Evolutionary conservation across 352 stramenopile genomes (phyloP).

Genomic region (Pythium angustatum): DNA sequence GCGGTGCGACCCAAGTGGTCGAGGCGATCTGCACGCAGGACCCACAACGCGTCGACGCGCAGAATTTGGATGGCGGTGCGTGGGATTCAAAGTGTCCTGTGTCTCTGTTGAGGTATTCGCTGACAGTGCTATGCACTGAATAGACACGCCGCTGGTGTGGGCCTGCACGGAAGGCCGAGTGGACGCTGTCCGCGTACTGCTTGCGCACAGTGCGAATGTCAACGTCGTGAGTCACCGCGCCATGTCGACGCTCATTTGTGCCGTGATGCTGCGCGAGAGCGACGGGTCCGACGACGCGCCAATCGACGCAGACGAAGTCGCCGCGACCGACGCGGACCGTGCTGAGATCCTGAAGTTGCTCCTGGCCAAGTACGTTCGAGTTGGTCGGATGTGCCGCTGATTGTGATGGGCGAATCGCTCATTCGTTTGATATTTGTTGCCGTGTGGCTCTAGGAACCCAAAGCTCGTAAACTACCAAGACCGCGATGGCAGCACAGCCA

Average conservation of each 20-base stretch:
- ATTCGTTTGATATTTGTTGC: not conserved
- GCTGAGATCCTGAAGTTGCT: conserved; percentile 63
- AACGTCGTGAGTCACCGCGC: conserved; percentile 73
- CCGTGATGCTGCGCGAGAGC: conserved; percentile 72
- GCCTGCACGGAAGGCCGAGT: conserved; percentile 76
- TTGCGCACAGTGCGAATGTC: conserved; percentile 60
- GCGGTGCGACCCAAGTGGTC: conserved; percentile 63
- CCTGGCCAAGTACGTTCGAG: conserved; percentile 42
- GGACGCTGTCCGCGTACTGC: conserved; percentile 66
- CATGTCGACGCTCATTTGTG: conserved; percentile 70
- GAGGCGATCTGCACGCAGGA: conserved; percentile 72
- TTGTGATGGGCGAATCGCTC: not conserved
- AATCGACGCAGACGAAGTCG: conserved; percentile 57
- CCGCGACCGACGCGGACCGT: conserved; percentile 42
- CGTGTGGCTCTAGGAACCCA: conserved; percentile 35
- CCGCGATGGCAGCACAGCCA: conserved; percentile 77
- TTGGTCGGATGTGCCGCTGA: not conserved
- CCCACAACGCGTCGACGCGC: conserved; percentile 51
- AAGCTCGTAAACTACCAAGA: conserved; percentile 84
- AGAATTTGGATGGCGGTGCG: conserved; percentile 66
- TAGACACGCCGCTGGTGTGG: conserved; percentile 79
- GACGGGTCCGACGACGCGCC: conserved; percentile 42
- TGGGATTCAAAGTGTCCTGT: not conserved
- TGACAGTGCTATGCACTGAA: not conserved
- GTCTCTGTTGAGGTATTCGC: too few species aligned